phyloP scores from a whole-genome alignment of 2,329 filamentous ascomycete genomes.

The Podosphaera fusca region DNA sequence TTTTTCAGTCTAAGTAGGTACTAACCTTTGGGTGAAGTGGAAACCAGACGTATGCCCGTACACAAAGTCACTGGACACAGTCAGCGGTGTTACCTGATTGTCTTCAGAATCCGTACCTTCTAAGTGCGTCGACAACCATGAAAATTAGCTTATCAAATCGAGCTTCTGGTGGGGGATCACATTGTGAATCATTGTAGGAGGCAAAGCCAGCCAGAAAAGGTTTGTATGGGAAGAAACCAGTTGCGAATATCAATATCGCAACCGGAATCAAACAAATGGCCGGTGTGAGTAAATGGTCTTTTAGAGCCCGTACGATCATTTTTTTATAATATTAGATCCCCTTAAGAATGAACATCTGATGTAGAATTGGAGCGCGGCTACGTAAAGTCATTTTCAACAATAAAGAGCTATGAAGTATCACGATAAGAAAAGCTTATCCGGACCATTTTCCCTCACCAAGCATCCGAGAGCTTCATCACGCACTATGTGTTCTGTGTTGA shows the following conservation, averaged over 20 bases:
- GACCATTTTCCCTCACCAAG: too few species aligned
- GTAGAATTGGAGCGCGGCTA: too few species aligned
- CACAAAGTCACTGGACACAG: slow-evolving; percentile 57
- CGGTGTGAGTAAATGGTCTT: slow-evolving; percentile 24
- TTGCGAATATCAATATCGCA: slow-evolving; percentile 55
- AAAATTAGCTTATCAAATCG: slow-evolving; percentile 82
- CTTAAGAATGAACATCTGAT: too few species aligned
- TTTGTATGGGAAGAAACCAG: slow-evolving; percentile 95
- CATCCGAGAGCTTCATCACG: too few species aligned
- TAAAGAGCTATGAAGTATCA: too few species aligned
- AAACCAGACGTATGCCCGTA: slow-evolving; percentile 65
- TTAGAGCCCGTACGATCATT: too few species aligned
- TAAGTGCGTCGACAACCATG: slow-evolving; percentile 90
- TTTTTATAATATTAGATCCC: too few species aligned
- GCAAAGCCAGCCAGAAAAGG: slow-evolving; percentile 75
- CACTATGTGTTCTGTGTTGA: too few species aligned
- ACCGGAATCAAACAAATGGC: slow-evolving; percentile 60
- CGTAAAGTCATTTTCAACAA: not conserved
- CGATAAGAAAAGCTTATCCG: too few species aligned
- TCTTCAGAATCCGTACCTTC: slow-evolving; percentile 34
- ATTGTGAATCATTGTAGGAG: slow-evolving; percentile 31
- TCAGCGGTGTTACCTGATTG: too few species aligned
- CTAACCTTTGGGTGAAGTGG: slow-evolving; percentile 69
- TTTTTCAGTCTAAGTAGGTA: slow-evolving; percentile 3
- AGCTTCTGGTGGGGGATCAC: slow-evolving; percentile 33